These are phyloP conservation scores for Penicillium rolfsii DNA, from an alignment of 2,329 filamentous ascomycete species.

Conservation along the genomic window DNA sequence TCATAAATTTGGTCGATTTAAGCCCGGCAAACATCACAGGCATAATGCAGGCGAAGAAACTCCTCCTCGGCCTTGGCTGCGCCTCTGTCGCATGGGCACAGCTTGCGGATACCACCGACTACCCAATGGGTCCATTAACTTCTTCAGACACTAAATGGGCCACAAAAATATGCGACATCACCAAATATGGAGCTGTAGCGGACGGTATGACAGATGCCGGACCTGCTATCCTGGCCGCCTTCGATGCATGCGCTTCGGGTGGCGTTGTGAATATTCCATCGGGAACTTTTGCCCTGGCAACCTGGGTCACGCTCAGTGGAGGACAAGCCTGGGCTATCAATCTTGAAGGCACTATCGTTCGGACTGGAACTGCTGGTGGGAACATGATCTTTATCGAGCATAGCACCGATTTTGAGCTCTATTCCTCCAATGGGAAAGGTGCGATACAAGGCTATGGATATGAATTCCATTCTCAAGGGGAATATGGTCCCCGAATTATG, in stretches of 20 bases:
- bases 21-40: background rate
- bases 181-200: constrained; percentile 55
- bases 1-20: background rate
- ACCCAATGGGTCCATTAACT: constrained; percentile 15
- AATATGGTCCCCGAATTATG: constrained; percentile 52
- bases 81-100: constrained; percentile 9
- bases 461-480: constrained; percentile 47
- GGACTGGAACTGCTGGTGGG: constrained; percentile 11
- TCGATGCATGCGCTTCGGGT: constrained; percentile 50
- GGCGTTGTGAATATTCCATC: constrained; percentile 55
- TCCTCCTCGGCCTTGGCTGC: constrained; percentile 13
- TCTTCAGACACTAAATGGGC: constrained; percentile 18
- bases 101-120: constrained; percentile 14
- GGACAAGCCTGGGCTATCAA: constrained; percentile 54
- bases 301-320: constrained; percentile 52
- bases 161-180: constrained; percentile 50
- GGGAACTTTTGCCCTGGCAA: constrained; percentile 53
- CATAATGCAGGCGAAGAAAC: constrained; percentile 9
- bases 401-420: constrained; percentile 53
- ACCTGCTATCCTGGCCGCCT: constrained; percentile 13
- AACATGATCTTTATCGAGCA: constrained; percentile 18
- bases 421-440: constrained; percentile 47
- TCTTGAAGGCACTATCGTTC: constrained; percentile 46
- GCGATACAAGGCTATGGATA: constrained; percentile 57
- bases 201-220: constrained; percentile 50